A percentile compares a stretch with the other conserved stretches of the same genome.
These are phyloP conservation scores for Saccharomycopsis olivae DNA, from an alignment of 805 yeast species.

Conservation along the genomic window DNA sequence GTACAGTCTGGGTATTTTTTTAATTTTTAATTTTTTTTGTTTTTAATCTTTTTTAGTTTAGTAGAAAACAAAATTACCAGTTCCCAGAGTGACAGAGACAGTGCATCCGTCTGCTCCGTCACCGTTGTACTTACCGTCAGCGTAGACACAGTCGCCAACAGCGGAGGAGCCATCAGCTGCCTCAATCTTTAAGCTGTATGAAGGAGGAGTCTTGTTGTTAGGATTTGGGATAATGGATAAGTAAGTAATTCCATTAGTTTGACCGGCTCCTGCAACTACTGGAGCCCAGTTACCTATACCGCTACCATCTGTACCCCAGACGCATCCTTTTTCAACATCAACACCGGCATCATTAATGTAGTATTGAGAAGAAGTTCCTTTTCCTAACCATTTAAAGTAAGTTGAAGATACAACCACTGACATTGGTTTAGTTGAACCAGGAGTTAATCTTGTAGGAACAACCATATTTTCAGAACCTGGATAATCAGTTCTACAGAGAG, in stretches of 20 bases:
- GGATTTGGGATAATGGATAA: constrained; percentile 72
- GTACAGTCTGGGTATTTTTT: too few relatives aligned
- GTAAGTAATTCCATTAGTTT: constrained; percentile 47
- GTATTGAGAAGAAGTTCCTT: constrained; percentile 86
- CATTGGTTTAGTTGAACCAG: constrained; percentile 54
- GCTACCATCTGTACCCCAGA: constrained; percentile 78
- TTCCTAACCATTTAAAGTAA: constrained; percentile 78
- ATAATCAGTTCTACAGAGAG: constrained; percentile 96
- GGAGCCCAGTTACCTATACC: constrained; percentile 95
- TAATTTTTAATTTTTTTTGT: too few relatives aligned
- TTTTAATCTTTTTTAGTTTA: too few relatives aligned
- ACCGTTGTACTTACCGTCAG: constrained; percentile 66
- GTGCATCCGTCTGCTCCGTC: constrained; percentile 66
- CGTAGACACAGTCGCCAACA: constrained; percentile 69
- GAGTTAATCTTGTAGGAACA: constrained; percentile 73
- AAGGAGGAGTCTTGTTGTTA: constrained; percentile 44
- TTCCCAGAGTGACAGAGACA: constrained; percentile 50
- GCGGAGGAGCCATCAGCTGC: constrained; percentile 50
- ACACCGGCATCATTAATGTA: constrained; percentile 97
- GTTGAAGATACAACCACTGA: constrained; percentile 69
- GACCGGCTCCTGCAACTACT: constrained; percentile 69
- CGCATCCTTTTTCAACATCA: constrained; percentile 79
- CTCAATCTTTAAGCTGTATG: constrained; percentile 67
- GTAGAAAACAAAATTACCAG: constrained; percentile 51
- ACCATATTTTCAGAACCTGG: constrained; percentile 99